A percentile compares a stretch with the other conserved stretches of the same genome.
phyloP scores from a whole-genome alignment of 805 yeast genomes.

The Ogataea chonburiensis region DNA sequence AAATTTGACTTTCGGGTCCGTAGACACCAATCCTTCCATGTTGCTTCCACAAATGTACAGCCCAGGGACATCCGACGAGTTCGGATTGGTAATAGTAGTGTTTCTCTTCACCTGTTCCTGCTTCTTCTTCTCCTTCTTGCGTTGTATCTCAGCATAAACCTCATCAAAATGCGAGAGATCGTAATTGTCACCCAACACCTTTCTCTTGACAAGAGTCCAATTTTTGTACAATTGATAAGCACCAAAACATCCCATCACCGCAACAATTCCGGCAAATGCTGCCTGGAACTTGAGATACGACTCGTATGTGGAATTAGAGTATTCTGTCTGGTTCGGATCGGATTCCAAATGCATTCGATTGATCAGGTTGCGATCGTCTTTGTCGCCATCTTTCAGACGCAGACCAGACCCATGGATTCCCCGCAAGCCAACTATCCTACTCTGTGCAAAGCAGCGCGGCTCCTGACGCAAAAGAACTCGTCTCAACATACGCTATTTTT shows the following conservation, averaged over 20 bases:
- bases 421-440: background rate
- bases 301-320: conserved; percentile 35
- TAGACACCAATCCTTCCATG: conserved; percentile 34
- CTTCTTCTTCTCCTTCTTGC: conserved; percentile 22
- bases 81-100: conserved; percentile 33
- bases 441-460: background rate
- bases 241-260: conserved; percentile 40
- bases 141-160: conserved; percentile 34
- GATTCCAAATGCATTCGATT: conserved; percentile 2
- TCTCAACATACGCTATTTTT: conserved; percentile 1
- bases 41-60: conserved; percentile 66
- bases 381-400: background rate
- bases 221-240: conserved; percentile 41
- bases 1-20: conserved; percentile 28
- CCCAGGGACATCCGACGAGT: conserved; percentile 49
- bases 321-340: conserved; percentile 8
- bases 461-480: background rate
- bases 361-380: background rate
- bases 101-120: conserved; percentile 20
- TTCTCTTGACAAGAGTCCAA: conserved; percentile 40
- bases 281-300: conserved; percentile 45
- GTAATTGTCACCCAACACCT: conserved; percentile 32
- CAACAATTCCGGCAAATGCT: conserved; percentile 40
- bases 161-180: conserved; percentile 39
- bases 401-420: background rate